Evolutionary conservation across 2,329 filamentous ascomycete genomes (phyloP).

Genomic region (Metarhizium anisopliae): DNA sequence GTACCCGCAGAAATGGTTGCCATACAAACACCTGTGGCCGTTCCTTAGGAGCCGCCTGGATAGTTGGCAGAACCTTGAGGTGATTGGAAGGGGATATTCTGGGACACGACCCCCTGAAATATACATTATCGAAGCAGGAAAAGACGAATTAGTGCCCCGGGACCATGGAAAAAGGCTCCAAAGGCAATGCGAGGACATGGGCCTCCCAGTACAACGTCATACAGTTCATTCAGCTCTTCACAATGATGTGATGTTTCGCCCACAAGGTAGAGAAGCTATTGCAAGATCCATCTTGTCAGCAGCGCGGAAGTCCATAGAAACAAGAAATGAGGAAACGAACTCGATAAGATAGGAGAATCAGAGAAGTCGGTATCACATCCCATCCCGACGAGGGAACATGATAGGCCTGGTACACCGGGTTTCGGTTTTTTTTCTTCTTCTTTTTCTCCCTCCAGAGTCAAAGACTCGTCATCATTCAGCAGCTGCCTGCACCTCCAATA

Average conservation of each 20-base stretch:
- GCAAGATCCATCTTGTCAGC: conserved; percentile 30
- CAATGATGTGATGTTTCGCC: conserved; percentile 43
- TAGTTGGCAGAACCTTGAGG: conserved; percentile 40
- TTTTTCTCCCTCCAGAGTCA: no score
- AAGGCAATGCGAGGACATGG: conserved; percentile 37
- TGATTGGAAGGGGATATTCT: conserved; percentile 22
- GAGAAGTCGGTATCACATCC: no score
- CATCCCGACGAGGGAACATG: no score
- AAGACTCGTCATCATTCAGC: no score
- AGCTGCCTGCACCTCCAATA: no score
- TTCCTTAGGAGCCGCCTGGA: conserved; percentile 60
- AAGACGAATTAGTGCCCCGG: conserved; percentile 49
- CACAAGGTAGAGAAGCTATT: conserved; percentile 34
- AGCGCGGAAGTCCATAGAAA: conserved; percentile 4
- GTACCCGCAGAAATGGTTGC: conserved; percentile 73
- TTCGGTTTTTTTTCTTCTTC: no score
- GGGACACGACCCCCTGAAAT: conserved; percentile 23
- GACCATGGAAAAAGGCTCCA: conserved; percentile 38
- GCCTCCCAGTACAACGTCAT: conserved; percentile 34
- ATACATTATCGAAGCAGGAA: conserved; percentile 46
- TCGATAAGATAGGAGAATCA: conserved; percentile 5
- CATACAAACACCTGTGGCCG: conserved; percentile 65
- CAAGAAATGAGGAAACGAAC: not conserved
- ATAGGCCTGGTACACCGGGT: no score
- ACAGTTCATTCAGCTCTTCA: conserved; percentile 43